phyloP scores from a whole-genome alignment of 768 basidiomycete genomes.

The Amanita thiersii region DNA sequence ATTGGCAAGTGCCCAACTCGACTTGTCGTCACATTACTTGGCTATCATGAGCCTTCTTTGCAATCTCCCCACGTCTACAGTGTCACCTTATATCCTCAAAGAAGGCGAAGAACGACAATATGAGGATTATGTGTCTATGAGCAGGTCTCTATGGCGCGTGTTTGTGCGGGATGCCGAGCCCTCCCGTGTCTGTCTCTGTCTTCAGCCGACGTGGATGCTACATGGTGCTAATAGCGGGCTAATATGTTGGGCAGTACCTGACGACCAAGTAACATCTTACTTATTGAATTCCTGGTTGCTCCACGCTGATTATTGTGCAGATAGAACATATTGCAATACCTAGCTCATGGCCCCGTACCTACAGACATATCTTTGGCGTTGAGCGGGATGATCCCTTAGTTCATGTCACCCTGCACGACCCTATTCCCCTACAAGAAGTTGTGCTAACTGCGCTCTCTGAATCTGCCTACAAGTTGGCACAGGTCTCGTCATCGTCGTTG shows the following conservation, averaged over 20 bases:
- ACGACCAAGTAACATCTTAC: conserved; percentile 21
- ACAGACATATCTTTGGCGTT: conserved; percentile 24
- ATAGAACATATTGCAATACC: conserved; percentile 24
- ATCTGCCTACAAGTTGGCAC: conserved; percentile 39
- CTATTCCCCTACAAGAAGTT: conserved; percentile 38
- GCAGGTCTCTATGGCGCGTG: conserved; percentile 19
- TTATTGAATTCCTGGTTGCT: neutral
- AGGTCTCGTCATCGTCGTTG: conserved; percentile 23
- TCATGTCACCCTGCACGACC: conserved; percentile 12
- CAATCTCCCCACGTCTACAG: neutral
- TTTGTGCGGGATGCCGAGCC: conserved; percentile 10
- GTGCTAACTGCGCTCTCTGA: conserved; percentile 42
- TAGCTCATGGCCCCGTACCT: conserved; percentile 21
- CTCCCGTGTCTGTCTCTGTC: conserved; percentile 6
- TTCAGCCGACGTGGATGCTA: neutral
- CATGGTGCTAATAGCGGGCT: neutral
- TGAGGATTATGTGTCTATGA: conserved; percentile 17
- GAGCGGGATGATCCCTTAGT: neutral
- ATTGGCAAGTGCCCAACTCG: too few relatives aligned
- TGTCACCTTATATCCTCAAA: neutral
- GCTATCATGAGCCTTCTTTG: conserved; percentile 2
- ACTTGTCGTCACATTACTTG: neutral
- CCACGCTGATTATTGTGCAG: conserved; percentile 11
- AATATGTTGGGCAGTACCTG: conserved; percentile 14
- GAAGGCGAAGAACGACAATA: neutral